A percentile compares a stretch with the other conserved stretches of the same genome.
These are phyloP conservation scores for Penicillium pulvis DNA, from an alignment of 495 filamentous ascomycete species.

Conservation along the genomic window DNA sequence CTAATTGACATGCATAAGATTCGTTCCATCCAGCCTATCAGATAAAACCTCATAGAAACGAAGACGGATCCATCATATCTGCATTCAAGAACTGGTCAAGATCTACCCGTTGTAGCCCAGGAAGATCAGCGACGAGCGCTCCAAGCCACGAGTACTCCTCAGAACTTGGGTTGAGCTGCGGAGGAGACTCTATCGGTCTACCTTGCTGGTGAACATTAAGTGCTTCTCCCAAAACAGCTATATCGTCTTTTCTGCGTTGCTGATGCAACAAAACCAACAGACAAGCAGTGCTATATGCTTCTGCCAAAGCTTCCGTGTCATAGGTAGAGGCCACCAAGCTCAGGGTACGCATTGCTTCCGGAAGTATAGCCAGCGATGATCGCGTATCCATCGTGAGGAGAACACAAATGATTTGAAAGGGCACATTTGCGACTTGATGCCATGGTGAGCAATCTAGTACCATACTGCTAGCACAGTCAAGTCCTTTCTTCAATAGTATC, in stretches of 20 bases:
- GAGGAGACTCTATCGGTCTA: slow-evolving; percentile 12
- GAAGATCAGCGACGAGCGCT: slow-evolving; percentile 41
- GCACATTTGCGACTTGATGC: slow-evolving; percentile 54
- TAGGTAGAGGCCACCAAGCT: slow-evolving; percentile 42
- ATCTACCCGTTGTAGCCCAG: slow-evolving; percentile 38
- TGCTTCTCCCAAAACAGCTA: slow-evolving; percentile 27
- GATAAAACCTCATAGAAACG: slow-evolving; percentile 4
- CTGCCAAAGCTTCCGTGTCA: slow-evolving; percentile 45
- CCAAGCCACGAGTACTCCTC: slow-evolving; percentile 40
- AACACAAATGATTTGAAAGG: slow-evolving; percentile 54
- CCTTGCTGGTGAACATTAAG: slow-evolving; percentile 13
- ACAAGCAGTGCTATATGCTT: slow-evolving; percentile 49
- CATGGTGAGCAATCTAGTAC: slow-evolving; percentile 41
- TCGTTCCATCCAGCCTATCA: neutral
- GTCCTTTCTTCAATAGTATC: slow-evolving; percentile 25
- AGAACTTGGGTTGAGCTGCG: slow-evolving; percentile 20
- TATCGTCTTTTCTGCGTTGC: slow-evolving; percentile 35
- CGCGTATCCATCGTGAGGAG: slow-evolving; percentile 52
- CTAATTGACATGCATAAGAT: neutral
- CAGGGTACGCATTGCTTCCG: slow-evolving; percentile 49
- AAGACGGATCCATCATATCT: slow-evolving; percentile 28
- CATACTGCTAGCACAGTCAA: slow-evolving; percentile 39
- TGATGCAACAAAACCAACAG: slow-evolving; percentile 43
- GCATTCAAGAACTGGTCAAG: slow-evolving; percentile 36
- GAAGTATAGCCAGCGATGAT: slow-evolving; percentile 44